Evolutionary conservation across 768 basidiomycete genomes (phyloP), one percentile per base, ranked within the genome.

Genomic region (Pleurotus tuoliensis): DNA sequence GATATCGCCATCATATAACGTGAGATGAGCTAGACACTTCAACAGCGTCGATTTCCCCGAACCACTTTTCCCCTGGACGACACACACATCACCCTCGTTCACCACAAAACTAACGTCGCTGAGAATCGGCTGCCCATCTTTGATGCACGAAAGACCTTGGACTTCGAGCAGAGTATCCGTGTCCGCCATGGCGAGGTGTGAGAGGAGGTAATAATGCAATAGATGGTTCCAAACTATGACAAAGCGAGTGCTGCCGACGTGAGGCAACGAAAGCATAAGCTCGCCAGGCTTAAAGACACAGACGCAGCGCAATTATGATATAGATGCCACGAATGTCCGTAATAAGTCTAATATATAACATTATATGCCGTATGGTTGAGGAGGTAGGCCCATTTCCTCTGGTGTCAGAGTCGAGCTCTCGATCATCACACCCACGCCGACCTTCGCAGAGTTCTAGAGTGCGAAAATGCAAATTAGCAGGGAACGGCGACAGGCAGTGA

Each of bases 371-470:
- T 77, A 78, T 61, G 74, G 73, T 61, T 78, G 80, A 66, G 81
- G 80, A 55, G 76, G 72, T 73, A 83, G 76, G 58, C 82, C 80
- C 90, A 92, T 90, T 76, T 92, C 90, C 75, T 92, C 90, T 6
- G 88, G 89, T 16, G 87, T 87, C 73, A 92, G 70, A 60, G 75
- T 81, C 38, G 86, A 83, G 68, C 87, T 89, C 81, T 98, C 95
- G 59, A 98, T 92, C 92, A 94, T 96, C 71, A 98, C 92, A 76
- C 95, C 95, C 7, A 98, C 88, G 59, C 96, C 96, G 58, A 97
- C 87, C 74, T 94, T 96, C 25, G 93, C 90, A 41, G 92, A 78
- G 71, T 94, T 94, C 94, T 98, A 62, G 12, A 20, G 47, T 49
- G 11, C 62, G 43, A 38, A 54, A 5, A 58, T 39, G 13, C 20